Base-by-base conservation (phyloP, 116 monocot genomes). In the Phalaenopsis hybrid region DNA sequence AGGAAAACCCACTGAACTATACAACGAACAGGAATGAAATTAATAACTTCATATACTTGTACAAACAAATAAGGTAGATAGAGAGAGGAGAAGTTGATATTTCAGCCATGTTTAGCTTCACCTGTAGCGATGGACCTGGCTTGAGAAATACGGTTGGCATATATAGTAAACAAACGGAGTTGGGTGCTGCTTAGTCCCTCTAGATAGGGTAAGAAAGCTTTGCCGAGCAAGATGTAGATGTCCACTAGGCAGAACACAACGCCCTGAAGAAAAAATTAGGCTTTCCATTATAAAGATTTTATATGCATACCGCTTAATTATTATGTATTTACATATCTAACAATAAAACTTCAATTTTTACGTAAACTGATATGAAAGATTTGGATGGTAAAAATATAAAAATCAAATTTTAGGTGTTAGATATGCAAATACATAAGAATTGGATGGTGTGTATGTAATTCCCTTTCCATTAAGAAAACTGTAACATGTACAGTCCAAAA, bases 201-300 rank as follows among this genome's bases (percentile, higher is more conserved):
- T 80, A 98, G 82, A 69, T 95, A 89, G 18, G 98, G 98, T 77
- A 91, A 83, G 80, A 98, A 98, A 49, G 90, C 83, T 57, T 98
- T 93, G 63, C 92, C 98, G 58, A 98, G 98, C 90, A 95, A 90
- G 75, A 98, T 98, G 80, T 98, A 94, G 44, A 98, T 95, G 81
- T 98, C 98, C 88, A 98, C 98, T 83, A 98, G 84, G 84, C 98
- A 98, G 84, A 98, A 95, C 8, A 98, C 98, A n/a, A 98, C 98
- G 52, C 86, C 90, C 98, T 98, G 92, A 59, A 85, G 44, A 63
- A 74, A 41, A 33, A 31, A 31, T 31, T 31, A 4, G 41, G 41
- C 0, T 41, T 41, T 41, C 3, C 41, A 41, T 4, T 41, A 41
- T 41, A 41, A 41, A 48, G 10, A 48, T 48, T 48, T 31, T 48